Conservation (phyloP, 1,139 yeast species). For the Lodderomyces pseudojiufengensis region DNA sequence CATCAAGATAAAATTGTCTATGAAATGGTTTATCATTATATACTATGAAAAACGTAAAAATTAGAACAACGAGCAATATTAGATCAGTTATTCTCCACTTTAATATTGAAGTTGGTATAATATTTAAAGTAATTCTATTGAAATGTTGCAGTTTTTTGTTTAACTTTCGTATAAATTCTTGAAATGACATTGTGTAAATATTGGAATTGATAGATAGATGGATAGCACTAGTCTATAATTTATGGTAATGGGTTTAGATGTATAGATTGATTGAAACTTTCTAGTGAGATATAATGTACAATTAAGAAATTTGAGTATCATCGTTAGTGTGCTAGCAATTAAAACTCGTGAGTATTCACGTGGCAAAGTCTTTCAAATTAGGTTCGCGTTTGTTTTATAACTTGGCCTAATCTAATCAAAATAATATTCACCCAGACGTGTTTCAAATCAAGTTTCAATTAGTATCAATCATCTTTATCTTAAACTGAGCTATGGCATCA, state of each 20-base stretch:
- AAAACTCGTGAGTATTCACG: too few relatives aligned
- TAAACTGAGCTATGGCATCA: neutral
- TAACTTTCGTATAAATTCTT: conserved; percentile 4
- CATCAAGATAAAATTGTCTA: conserved; percentile 55
- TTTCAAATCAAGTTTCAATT: neutral
- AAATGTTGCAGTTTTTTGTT: conserved; percentile 12
- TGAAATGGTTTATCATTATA: conserved; percentile 58
- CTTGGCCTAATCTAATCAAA: too few relatives aligned
- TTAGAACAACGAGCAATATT: conserved; percentile 38
- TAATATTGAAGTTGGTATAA: conserved; percentile 23
- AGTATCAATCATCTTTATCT: neutral
- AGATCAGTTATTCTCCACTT: conserved; percentile 65
- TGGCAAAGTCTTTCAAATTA: neutral
- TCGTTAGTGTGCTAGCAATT: too few relatives aligned
- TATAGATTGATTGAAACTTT: too few relatives aligned
- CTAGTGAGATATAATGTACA: too few relatives aligned
- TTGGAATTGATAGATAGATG: too few relatives aligned
- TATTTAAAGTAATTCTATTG: conserved; percentile 53
- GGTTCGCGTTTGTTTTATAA: neutral
- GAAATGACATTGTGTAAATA: conserved; percentile 7
- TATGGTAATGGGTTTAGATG: too few relatives aligned
- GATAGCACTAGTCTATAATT: too few relatives aligned
- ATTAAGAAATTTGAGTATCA: too few relatives aligned
- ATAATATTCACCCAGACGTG: too few relatives aligned
- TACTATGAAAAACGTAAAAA: conserved; percentile 42